Base-by-base conservation (phyloP, 139 green algal species). In the Chlamydomonas sphaeroides region DNA sequence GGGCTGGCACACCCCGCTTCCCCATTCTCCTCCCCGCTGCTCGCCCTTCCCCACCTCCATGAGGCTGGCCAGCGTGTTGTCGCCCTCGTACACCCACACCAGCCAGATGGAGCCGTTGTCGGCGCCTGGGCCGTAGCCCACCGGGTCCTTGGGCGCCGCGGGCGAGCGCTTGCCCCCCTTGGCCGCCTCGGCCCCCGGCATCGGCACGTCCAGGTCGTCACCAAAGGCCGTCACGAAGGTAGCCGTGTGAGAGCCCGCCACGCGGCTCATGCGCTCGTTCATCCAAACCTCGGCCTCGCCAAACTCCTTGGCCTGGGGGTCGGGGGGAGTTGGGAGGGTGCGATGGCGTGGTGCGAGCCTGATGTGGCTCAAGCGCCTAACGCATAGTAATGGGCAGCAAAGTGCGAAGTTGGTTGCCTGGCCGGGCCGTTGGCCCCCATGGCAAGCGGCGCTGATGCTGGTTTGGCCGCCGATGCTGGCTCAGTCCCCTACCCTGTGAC, bases 261-360 rank as follows among this genome's bases (percentile, higher is more conserved):
- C 86, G 25, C 96, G 91, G 82, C 90, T 93, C 87, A 99, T 86
- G 53, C 97, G 94, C 89, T 98, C 95, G 76, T 99, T 99, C 97
- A 99, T 99, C 97, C 97, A 99, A 23, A 96, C 95, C 90, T 99
- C 97, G 23, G 95, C 97, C 80, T 97, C 95, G 0, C 96, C 96
- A 91, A 98, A 99, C 82, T 99, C 96, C 67, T 93, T 98, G n/a
- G 96, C 96, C 84, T 96, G 89, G 51, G 33, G 91, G 30, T n/a
- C 94, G 83, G 20, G 92, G 67, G 33, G 38, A 42, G 67, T 72
- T 25, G 21, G 74, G 28, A 35, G 36, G 30, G 67, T 20, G 61
- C 23, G n/a, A n/a, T n/a, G n/a, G n/a, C n/a, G n/a, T n/a, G 57
- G 57, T 59, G 49, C 17, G 17, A 59, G 15, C 49, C 49, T 26